These are phyloP conservation scores for Populus nigra DNA, from an alignment of 345 rosid genomes.

Conservation along the genomic window DNA sequence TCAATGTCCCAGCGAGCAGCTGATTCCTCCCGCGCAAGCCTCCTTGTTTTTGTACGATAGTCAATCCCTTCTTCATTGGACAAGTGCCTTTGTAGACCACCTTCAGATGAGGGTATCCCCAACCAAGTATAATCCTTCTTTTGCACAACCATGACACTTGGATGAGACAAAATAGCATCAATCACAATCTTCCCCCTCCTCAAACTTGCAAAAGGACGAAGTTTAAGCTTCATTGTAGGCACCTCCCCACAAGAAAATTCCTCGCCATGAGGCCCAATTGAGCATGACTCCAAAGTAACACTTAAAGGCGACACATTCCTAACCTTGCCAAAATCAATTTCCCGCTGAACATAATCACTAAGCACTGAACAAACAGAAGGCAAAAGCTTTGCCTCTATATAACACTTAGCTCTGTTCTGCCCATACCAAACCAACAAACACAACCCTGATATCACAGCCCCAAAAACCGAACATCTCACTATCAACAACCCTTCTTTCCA, in stretches of 20 bases:
- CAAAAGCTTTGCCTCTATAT: constrained; percentile 73
- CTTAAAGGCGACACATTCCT: constrained; percentile 78
- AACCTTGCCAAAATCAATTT: constrained; percentile 77
- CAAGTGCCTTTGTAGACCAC: constrained; percentile 48
- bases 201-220: constrained; percentile 81
- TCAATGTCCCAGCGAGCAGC: constrained; percentile 49
- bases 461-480: constrained; percentile 72
- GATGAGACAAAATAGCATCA: constrained; percentile 78
- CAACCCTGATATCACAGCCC: constrained; percentile 74
- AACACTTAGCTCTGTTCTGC: constrained; percentile 63
- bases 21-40: constrained; percentile 75
- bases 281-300: constrained; percentile 76
- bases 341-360: constrained; percentile 73
- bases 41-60: constrained; percentile 77
- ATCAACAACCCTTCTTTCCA: constrained; percentile 78
- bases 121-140: constrained; percentile 92
- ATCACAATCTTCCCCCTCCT: constrained; percentile 86
- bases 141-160: constrained; percentile 64
- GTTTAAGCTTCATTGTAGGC: constrained; percentile 69
- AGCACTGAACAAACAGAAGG: constrained; percentile 81
- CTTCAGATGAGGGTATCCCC: constrained; percentile 74
- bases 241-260: constrained; percentile 95
- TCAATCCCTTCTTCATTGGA: constrained; percentile 94
- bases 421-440: constrained; percentile 90
- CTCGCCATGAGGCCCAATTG: constrained; percentile 68